Conservation (phyloP, 345 rosid genomes). For the Gynandropsis gynandra region DNA sequence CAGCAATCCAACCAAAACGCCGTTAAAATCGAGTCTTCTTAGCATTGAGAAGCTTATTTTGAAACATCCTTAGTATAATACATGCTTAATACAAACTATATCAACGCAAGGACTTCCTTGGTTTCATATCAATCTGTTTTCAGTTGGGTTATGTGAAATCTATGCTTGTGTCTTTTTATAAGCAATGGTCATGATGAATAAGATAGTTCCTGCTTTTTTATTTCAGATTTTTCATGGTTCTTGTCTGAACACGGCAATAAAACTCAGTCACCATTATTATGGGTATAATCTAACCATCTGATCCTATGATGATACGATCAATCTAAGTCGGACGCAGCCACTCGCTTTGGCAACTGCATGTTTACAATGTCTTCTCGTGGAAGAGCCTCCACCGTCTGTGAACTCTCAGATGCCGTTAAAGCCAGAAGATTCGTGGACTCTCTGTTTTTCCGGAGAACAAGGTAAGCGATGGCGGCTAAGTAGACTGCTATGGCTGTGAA, state of each 20-base stretch:
- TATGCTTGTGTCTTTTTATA: too few species aligned
- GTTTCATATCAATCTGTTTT: too few species aligned
- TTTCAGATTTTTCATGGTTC: too few species aligned
- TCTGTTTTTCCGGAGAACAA: conserved; percentile 59
- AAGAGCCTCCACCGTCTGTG: conserved; percentile 25
- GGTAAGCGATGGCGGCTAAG: conserved; percentile 58
- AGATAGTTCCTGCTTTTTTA: too few species aligned
- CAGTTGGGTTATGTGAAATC: too few species aligned
- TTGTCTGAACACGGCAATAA: too few species aligned
- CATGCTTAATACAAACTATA: background rate
- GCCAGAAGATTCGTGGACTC: conserved; percentile 36
- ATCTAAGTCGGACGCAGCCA: conserved; percentile 19
- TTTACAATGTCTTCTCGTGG: conserved; percentile 62
- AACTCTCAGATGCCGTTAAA: conserved; percentile 33
- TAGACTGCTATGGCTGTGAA: conserved; percentile 49
- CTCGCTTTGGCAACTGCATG: conserved; percentile 62
- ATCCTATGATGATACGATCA: conserved; percentile 2
- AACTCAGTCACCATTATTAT: too few species aligned
- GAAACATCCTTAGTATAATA: background rate
- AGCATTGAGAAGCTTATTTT: conserved; percentile 9
- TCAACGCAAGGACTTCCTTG: too few species aligned
- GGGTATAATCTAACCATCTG: too few species aligned
- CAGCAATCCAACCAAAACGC: conserved; percentile 27
- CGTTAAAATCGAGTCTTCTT: conserved; percentile 21
- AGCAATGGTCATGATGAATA: too few species aligned